phyloP scores from a whole-genome alignment of 2,329 filamentous ascomycete species.

The Chrysoporthe cubensis region DNA sequence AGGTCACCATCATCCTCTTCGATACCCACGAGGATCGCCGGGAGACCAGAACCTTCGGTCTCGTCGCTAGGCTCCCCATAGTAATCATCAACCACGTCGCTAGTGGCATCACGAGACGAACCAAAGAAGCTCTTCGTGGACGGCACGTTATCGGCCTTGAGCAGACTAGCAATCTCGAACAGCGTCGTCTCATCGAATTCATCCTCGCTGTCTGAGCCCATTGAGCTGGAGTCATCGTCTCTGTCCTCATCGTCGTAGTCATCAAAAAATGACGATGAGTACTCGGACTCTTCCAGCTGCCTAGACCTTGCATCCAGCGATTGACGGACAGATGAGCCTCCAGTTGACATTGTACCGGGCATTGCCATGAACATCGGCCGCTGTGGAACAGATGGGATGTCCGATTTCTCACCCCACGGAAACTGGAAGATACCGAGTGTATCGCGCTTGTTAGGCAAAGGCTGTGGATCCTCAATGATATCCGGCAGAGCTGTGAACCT shows the following conservation, averaged over 20 bases:
- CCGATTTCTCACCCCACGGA: conserved; percentile 67
- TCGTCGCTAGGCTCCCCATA: conserved; percentile 36
- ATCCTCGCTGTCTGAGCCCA: conserved; percentile 47
- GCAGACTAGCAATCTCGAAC: conserved; percentile 66
- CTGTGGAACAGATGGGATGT: conserved; percentile 52
- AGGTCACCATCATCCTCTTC: conserved; percentile 34
- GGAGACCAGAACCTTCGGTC: conserved; percentile 31
- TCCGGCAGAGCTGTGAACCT: conserved; percentile 65
- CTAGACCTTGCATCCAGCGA: conserved; percentile 40
- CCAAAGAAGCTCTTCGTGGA: conserved; percentile 56
- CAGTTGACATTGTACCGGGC: conserved; percentile 55
- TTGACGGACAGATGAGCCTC: conserved; percentile 38
- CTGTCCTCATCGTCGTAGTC: conserved; percentile 60
- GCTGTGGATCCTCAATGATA: conserved; percentile 65
- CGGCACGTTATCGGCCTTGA: conserved; percentile 56
- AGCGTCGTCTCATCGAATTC: conserved; percentile 65
- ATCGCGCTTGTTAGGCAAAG: conserved; percentile 59
- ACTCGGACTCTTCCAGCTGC: conserved; percentile 45
- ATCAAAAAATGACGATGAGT: conserved; percentile 61
- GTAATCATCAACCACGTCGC: conserved; percentile 40
- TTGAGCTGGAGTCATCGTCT: conserved; percentile 42
- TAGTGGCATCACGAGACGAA: conserved; percentile 30
- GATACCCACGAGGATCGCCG: conserved; percentile 41
- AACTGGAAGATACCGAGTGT: conserved; percentile 69
- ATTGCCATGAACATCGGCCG: conserved; percentile 49